Base-by-base conservation (phyloP, 1,284 basidiomycete genomes). In the Ceratobasidium papillatum region DNA sequence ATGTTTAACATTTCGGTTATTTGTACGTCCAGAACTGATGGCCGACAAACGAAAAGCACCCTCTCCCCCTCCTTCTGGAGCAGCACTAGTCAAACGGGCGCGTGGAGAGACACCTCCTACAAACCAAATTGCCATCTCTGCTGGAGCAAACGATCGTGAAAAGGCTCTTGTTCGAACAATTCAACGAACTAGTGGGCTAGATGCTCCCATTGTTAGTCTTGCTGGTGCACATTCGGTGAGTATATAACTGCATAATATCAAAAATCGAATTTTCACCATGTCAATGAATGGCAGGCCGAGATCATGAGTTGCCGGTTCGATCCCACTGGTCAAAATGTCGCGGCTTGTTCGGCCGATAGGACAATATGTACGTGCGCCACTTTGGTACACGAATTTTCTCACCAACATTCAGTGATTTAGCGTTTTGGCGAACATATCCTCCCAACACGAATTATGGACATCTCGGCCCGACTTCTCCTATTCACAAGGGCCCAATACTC, bases 401-500 rank as follows among this genome's bases (percentile, higher is more conserved):
- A 68, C 66, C 38, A 47, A 45, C 47, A 22, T 71, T 38, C 68
- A 27, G 61, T 54, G 8, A 27, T 54, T 36, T 73, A 94, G 92
- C 93, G 0, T 81, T 94, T 66, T 94, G 92, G 93, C 83, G 89
- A 75, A 94, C 93, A 9, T 94, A 94, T 75, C 82, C 92, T 9
- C 92, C 93, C 19, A 93, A 94, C 77, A 91, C 88, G 5, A 94
- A 94, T 84, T 94, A 93, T 76, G 92, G 87, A n/a, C 86, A 92
- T 0, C 84, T 94, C 49, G 85, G 69, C 1, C 69, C 69, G 9
- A 72, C 69, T 25, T 72, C 88, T n/a, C 89, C 85, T 77, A 84
- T 91, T 71, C 89, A 92, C 80, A 94, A 94, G 83, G 90, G 92
- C 4, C 90, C 93, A 71, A 90, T 94, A 47, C 85, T 91, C 54